These are phyloP conservation scores for Fusarium anguioides DNA, from an alignment of 2,329 filamentous ascomycete genomes.

Conservation along the genomic window DNA sequence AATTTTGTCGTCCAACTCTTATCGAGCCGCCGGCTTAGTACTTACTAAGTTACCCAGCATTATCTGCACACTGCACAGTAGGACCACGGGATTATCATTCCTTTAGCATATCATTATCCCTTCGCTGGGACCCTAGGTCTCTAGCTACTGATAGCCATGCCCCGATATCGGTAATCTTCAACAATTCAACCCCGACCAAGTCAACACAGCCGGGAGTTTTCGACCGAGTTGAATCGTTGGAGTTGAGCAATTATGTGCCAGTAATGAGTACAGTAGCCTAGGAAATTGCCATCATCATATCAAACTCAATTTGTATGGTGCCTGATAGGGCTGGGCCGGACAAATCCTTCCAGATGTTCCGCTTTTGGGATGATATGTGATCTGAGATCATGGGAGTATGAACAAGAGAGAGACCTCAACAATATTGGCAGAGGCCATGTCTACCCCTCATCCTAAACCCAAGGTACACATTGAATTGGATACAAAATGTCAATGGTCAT, in stretches of 20 bases:
- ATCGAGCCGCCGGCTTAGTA: too few relatives aligned
- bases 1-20: background rate
- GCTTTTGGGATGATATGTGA: background rate
- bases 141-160: background rate
- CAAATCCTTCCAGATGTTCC: background rate
- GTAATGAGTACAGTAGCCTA: background rate
- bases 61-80: too few relatives aligned
- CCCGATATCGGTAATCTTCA: background rate
- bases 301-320: background rate
- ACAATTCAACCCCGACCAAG: background rate
- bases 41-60: too few relatives aligned
- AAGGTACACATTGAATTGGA: background rate
- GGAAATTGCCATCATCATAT: background rate
- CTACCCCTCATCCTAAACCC: background rate
- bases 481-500: background rate
- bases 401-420: background rate
- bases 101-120: too few relatives aligned
- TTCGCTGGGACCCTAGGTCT: background rate
- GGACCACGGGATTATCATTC: background rate
- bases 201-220: background rate
- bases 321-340: conserved; percentile 27
- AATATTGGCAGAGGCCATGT: background rate
- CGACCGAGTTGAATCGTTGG: background rate
- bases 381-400: background rate
- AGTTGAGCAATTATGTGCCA: background rate